Conservation (phyloP, 441 rosid species). For the Mallotus japonicus region DNA sequence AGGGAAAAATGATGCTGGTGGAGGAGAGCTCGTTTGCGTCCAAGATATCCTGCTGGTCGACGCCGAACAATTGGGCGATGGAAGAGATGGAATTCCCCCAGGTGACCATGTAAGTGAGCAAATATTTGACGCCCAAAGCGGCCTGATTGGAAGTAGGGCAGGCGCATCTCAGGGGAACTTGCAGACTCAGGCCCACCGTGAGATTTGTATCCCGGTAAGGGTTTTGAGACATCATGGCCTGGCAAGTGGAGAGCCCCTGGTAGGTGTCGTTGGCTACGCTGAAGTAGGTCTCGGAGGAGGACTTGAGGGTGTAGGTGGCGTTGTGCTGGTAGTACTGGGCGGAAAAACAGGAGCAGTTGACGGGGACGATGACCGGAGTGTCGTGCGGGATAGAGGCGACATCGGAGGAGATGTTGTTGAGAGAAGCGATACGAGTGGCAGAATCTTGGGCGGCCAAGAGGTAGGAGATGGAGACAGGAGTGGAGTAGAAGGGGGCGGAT, state of each 20-base stretch:
- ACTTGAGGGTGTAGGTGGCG: slow-evolving; percentile 46
- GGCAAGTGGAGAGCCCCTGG: slow-evolving; percentile 87
- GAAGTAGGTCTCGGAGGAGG: slow-evolving; percentile 34
- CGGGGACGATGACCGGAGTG: slow-evolving; percentile 48
- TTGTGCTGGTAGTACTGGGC: slow-evolving; percentile 65
- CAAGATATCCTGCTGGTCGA: slow-evolving; percentile 32
- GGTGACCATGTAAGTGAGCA: slow-evolving; percentile 52
- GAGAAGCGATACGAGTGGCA: slow-evolving; percentile 45
- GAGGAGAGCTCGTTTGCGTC: slow-evolving; percentile 51
- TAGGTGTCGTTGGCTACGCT: slow-evolving; percentile 64
- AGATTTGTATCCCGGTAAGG: slow-evolving; percentile 30
- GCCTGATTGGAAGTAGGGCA: slow-evolving; percentile 67
- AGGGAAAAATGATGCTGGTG: slow-evolving; percentile 39
- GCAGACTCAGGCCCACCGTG: slow-evolving; percentile 26
- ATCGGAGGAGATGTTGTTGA: slow-evolving; percentile 57
- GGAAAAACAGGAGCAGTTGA: slow-evolving; percentile 59
- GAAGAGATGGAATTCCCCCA: slow-evolving; percentile 39
- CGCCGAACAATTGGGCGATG: slow-evolving; percentile 50
- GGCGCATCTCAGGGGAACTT: slow-evolving; percentile 76
- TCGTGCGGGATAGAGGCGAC: slow-evolving; percentile 36
- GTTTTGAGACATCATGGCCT: slow-evolving; percentile 66
- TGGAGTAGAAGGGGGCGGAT: slow-evolving; percentile 48
- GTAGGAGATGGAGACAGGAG: slow-evolving; percentile 39
- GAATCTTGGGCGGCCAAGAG: slow-evolving; percentile 37
- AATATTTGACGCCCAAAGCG: slow-evolving; percentile 45